A percentile compares a stretch with the other conserved stretches of the same genome.
Evolutionary conservation across 805 yeast genomes (phyloP).

Genomic region (Candida pini): DNA sequence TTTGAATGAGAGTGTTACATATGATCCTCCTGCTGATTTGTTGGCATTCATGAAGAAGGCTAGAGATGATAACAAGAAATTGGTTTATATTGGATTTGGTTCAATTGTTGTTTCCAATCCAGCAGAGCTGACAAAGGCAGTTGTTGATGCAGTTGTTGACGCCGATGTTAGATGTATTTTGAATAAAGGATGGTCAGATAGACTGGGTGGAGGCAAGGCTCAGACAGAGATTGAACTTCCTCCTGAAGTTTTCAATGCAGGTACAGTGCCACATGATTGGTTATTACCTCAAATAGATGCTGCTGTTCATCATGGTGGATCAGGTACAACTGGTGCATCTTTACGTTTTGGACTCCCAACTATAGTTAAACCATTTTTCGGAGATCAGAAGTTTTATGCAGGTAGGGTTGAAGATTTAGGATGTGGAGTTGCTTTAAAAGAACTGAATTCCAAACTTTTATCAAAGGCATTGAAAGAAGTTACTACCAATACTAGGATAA

Average conservation of each 20-base stretch:
- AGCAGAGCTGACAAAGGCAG: conserved; percentile 65
- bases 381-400: conserved; percentile 93
- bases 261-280: conserved; percentile 91
- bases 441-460: conserved; percentile 58
- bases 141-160: conserved; percentile 69
- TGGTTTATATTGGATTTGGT: conserved; percentile 93
- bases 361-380: conserved; percentile 89
- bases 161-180: conserved; percentile 84
- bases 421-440: conserved; percentile 67
- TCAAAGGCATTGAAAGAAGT: conserved; percentile 66
- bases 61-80: conserved; percentile 49
- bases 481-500: conserved; percentile 59
- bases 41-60: conserved; percentile 60
- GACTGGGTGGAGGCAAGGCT: conserved; percentile 40
- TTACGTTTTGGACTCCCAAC: conserved; percentile 84
- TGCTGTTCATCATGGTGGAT: conserved; percentile 96
- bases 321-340: conserved; percentile 94
- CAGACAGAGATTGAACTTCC: conserved; percentile 51
- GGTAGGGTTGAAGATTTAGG: conserved; percentile 83
- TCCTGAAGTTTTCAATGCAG: conserved; percentile 59
- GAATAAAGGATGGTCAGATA: conserved; percentile 93
- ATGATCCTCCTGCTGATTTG: conserved; percentile 56
- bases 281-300: conserved; percentile 83
- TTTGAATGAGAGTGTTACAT: conserved; percentile 48
- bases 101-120: conserved; percentile 90